Base-by-base conservation (phyloP, 805 yeast species). In the Wickerhamomyces queroliae region DNA sequence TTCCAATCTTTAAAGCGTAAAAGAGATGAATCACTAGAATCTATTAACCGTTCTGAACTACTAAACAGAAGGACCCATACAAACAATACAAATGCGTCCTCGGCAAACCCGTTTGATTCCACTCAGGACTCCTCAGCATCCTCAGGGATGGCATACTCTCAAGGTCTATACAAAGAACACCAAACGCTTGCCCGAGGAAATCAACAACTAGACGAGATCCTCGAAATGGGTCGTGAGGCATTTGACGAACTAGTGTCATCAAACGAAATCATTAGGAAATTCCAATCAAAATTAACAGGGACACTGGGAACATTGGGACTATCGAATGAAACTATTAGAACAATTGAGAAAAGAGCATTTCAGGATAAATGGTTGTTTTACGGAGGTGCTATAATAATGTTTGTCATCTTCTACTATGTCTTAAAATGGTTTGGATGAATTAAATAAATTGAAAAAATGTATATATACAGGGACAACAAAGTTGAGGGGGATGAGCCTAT, bases 361-460 rank as follows among this genome's bases (percentile, higher is more conserved):
- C 83, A 87, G 57, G 98, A 91, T 59, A 89, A 89, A 57, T 74
- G 87, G 70, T 65, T 93, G 23, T 93, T 93, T 56, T 89, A 84
- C 71, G 79, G 81, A 11, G 85, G 89, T 24, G 77, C 85, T 3
- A 33, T 72, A 2, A 48, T 82, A 23, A 72, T 86, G 61, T 56
- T 90, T 41, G 66, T 80, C 12, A 64, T 76, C 20, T 84, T 89
- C 66, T 87, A 78, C 60, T 69, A 74, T 42, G 78, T 90, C 32
- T 58, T 80, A 47, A 75, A 71, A 53, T 78, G 80, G 69, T 67
- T 90, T 40, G 69, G 85, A 33, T 83, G 60, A 41, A 29, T n/a
- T n/a, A n/a, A n/a, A n/a, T n/a, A n/a, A n/a, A n/a, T 12, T n/a
- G 15, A 7, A 3, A 11, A n/a, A 4, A n/a, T n/a, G 17, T 24